Conservation (phyloP, 2,329 filamentous ascomycete genomes). For the Chalara sp. region DNA sequence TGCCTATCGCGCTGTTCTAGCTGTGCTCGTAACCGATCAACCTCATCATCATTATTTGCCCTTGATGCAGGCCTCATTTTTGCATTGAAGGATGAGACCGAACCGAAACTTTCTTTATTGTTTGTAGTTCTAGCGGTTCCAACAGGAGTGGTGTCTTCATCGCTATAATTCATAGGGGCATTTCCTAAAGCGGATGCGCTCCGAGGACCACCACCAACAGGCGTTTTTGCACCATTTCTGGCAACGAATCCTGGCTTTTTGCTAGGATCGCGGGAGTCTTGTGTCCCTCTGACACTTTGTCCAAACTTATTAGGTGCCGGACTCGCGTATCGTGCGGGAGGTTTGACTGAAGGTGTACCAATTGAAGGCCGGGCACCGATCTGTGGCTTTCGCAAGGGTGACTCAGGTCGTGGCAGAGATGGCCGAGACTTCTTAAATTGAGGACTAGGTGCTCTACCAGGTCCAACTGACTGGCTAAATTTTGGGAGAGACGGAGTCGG, state of each 20-base stretch:
- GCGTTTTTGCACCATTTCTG: conserved; percentile 39
- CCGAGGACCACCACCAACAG: conserved; percentile 42
- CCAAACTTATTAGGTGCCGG: conserved; percentile 56
- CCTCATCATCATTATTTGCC: conserved; percentile 57
- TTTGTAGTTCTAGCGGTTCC: conserved; percentile 43
- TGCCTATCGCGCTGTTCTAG: conserved; percentile 81
- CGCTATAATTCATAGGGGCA: conserved; percentile 38
- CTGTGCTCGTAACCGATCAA: conserved; percentile 64
- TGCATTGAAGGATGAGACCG: conserved; percentile 46
- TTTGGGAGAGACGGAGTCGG: conserved; percentile 63
- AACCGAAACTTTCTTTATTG: conserved; percentile 39
- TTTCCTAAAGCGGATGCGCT: conserved; percentile 54
- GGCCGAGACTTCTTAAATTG: conserved; percentile 64
- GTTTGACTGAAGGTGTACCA: conserved; percentile 42
- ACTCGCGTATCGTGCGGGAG: conserved; percentile 54
- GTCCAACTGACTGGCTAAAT: conserved; percentile 84
- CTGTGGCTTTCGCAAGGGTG: conserved; percentile 66
- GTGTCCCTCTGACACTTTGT: conserved; percentile 53
- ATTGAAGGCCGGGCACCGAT: conserved; percentile 50
- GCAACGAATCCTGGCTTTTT: conserved; percentile 40
- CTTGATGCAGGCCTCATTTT: conserved; percentile 41
- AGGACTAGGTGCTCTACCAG: conserved; percentile 61
- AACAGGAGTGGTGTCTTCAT: conserved; percentile 51
- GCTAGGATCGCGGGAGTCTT: conserved; percentile 49
- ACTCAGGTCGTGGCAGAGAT: conserved; percentile 83